Evolutionary conservation across 805 yeast genomes (phyloP), one percentile per base, ranked within the genome.

Genomic region (Candida peoriensis): DNA sequence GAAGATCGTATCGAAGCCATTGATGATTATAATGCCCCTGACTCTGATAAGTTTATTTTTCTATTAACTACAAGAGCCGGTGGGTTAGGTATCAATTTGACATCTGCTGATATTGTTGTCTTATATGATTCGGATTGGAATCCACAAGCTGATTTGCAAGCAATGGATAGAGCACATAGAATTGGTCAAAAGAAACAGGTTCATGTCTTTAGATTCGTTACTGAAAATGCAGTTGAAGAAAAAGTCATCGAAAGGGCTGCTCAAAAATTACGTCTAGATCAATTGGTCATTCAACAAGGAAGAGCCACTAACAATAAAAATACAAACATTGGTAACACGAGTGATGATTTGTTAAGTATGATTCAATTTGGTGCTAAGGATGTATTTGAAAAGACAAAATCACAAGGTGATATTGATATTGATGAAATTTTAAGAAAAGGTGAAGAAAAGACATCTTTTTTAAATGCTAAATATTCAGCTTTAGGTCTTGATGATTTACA

Each of bases 101-200:
- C 95, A 1, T 76, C 86, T 8, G 97, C 97, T 3, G 96, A 89
- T 56, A 78, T 84, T 28, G 97, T 89, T 32, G 74, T 89, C 4
- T 59, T 89, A 19, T 90, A 76, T 55, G 97, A 89, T 58, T 83
- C 95, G 0, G 97, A 89, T 63, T 89, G 97, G 97, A 89, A 89
- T 54, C 97, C 97, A 2, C 97, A 89, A 56, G 97, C 96, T 0
- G 97, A 89, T 67, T 68, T 89, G 50, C 97, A 89, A 63, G 97
- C 97, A 1, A 89, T 89, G 97, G 97, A 90, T 58, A 74, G 97
- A 55, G 97, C 97, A 1, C 97, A 89, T 55, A 78, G 97, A 67
- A 89, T 89, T 55, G 97, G 97, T 14, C 97, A 89, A 58, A 90
- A 85, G 57, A 90, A 90, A 54, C 98, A 90, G 63, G 98, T 90